These are phyloP conservation scores for Polyporus arcularius DNA, from an alignment of 768 basidiomycete genomes.

Conservation along the genomic window DNA sequence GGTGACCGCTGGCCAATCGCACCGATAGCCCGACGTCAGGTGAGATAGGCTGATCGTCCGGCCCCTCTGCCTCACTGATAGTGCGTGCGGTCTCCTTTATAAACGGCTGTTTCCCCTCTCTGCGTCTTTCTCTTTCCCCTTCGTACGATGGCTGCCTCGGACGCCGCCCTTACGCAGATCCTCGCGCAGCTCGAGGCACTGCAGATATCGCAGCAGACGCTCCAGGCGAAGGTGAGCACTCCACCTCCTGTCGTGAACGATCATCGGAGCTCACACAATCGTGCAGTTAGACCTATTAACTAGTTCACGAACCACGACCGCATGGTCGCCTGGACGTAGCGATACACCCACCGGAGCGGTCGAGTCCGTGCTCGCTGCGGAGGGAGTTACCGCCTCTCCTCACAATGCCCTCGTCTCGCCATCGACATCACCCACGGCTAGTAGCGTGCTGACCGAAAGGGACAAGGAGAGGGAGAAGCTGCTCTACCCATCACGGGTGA, in stretches of 20 bases:
- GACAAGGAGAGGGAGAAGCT: slow-evolving; percentile 74
- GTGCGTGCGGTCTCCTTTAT: slow-evolving; percentile 14
- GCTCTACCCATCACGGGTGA: slow-evolving; percentile 80
- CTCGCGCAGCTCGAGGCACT: slow-evolving; percentile 69
- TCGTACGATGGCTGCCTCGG: slow-evolving; percentile 29
- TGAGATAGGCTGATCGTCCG: slow-evolving; percentile 17
- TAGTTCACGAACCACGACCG: slow-evolving; percentile 18
- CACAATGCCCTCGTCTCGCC: slow-evolving; percentile 22
- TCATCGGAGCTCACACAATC: neutral
- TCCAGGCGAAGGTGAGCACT: slow-evolving; percentile 73
- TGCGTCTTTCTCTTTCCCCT: neutral
- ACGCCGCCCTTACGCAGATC: slow-evolving; percentile 72
- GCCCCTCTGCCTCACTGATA: slow-evolving; percentile 16
- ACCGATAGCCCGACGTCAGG: slow-evolving; percentile 20
- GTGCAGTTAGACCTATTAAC: slow-evolving; percentile 55
- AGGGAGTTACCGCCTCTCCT: slow-evolving; percentile 29
- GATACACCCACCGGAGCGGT: slow-evolving; percentile 31
- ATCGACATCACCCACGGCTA: slow-evolving; percentile 14
- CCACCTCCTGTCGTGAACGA: neutral
- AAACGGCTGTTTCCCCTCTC: neutral
- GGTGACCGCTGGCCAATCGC: neutral
- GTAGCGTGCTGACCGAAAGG: slow-evolving; percentile 1
- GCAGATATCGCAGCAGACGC: slow-evolving; percentile 71
- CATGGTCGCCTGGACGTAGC: slow-evolving; percentile 32
- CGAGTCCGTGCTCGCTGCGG: slow-evolving; percentile 32